Base-by-base conservation (phyloP, 148 eudicot species). In the Silene latifolia region DNA sequence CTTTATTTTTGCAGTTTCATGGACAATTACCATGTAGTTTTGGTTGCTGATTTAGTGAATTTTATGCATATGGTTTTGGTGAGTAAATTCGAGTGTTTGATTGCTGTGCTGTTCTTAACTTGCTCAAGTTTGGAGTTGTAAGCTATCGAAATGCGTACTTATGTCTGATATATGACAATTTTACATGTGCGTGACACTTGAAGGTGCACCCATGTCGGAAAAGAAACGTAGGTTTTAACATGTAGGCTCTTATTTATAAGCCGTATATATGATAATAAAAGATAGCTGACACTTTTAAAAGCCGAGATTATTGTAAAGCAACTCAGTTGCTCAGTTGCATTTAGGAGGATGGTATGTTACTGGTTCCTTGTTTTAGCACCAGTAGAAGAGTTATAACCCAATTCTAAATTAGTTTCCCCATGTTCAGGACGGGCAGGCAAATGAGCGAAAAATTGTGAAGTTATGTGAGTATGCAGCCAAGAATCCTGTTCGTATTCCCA, bases 391-490 rank as follows among this genome's bases (percentile, higher is more conserved):
- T 77, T 20, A 58, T 48, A 57, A 51, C 18, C 56, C 18, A 14
- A 39, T 39, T 59, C 71, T 71, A 19, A 72, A 7, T 39, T 10
- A 6, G 12, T 69, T 69, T 46, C 72, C 39, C 42, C 67, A 69
- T 73, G 48, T 88, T 82, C 86, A 95, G 97, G 93, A 86, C 71
- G 88, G 74, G 21, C 87, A 85, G 67, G 78, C 86, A 66, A 92
- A 77, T 73, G 99, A 95, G 20, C 83, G 99, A 54, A 95, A 89
- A 80, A 85, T 92, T 75, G 86, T 81, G 51, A 95, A 95, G 85
- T 82, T 95, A 69, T 95, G 97, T 77, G 99, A 95, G 88, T 95
- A 95, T 88, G 99, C 99, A 39, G 88, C 91, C 35, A 95, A 92
- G 85, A 95, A 95, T 81, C 99, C 99, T 81, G 46, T 85, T 72